These are phyloP conservation scores for Pisolithus microcarpus DNA, from an alignment of 768 basidiomycete genomes.

Conservation along the genomic window DNA sequence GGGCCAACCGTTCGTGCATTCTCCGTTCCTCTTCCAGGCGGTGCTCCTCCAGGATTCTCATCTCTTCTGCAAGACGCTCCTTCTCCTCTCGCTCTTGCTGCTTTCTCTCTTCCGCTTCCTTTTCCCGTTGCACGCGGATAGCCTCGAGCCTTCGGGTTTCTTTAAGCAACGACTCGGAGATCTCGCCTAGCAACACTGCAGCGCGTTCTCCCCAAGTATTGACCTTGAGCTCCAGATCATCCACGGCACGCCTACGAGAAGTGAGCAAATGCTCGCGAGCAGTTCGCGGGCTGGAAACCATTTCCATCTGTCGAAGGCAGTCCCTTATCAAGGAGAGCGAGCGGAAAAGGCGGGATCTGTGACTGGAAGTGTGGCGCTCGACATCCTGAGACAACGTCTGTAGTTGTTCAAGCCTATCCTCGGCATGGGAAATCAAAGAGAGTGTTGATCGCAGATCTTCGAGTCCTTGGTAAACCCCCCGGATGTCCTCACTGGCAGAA, in stretches of 20 bases:
- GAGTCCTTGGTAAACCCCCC: conserved; percentile 34
- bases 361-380: conserved; percentile 27
- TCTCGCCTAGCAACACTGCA: conserved; percentile 23
- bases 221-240: conserved; percentile 45
- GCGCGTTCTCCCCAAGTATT: conserved; percentile 41
- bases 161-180: conserved; percentile 34
- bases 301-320: conserved; percentile 50
- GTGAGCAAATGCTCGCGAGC: conserved; percentile 40
- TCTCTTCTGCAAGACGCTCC: conserved; percentile 29
- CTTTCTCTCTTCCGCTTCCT: conserved; percentile 19
- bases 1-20: conserved; percentile 24
- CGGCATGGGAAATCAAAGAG: conserved; percentile 18
- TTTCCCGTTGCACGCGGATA: conserved; percentile 24
- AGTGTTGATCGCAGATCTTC: conserved; percentile 31
- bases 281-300: conserved; percentile 36
- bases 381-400: conserved; percentile 29
- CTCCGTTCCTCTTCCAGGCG: conserved; percentile 20
- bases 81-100: conserved; percentile 11
- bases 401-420: conserved; percentile 31
- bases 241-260: conserved; percentile 42
- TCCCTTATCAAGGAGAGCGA: conserved; percentile 51
- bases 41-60: conserved; percentile 29
- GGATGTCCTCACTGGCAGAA: conserved; percentile 32
- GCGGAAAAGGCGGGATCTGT: conserved; percentile 34
- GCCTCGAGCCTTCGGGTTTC: conserved; percentile 39